Evolutionary conservation across 805 yeast genomes (phyloP).

Genomic region (Candida berthetii): DNA sequence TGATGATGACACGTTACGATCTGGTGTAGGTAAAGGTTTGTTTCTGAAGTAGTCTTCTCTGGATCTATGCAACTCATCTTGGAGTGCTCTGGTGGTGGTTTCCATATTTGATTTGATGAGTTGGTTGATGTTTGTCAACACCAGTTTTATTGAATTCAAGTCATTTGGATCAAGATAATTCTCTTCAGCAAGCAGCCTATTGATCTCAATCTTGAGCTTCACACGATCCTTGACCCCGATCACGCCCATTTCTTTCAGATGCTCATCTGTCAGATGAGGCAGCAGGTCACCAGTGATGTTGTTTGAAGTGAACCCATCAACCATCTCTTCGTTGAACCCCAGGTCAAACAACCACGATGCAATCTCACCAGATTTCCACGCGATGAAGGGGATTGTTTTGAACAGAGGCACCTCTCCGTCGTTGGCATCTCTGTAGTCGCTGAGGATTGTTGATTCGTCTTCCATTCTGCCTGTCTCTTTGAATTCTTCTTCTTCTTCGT

Average conservation of each 20-base stretch:
- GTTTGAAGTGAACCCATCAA: conserved; percentile 39
- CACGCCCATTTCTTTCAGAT: conserved; percentile 70
- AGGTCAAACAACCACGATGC: conserved; percentile 16
- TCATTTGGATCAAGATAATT: conserved; percentile 8
- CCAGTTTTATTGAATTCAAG: conserved; percentile 3
- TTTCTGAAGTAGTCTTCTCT: conserved; percentile 10
- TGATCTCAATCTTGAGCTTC: conserved; percentile 50
- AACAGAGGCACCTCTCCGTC: not conserved
- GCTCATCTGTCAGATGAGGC: conserved; percentile 61
- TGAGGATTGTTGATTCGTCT: not conserved
- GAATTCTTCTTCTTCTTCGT: no score
- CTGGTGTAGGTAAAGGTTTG: conserved; percentile 19
- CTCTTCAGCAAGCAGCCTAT: conserved; percentile 33
- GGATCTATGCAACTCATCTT: conserved; percentile 10
- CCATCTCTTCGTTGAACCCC: conserved; percentile 10
- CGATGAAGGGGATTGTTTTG: conserved; percentile 2
- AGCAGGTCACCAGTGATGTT: conserved; percentile 70
- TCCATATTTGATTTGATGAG: conserved; percentile 11
- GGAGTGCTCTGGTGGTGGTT: conserved; percentile 1
- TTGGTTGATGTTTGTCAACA: conserved; percentile 8
- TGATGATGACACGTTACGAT: conserved; percentile 14
- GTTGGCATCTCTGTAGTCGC: not conserved
- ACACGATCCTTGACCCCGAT: conserved; percentile 50
- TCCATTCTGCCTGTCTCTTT: not conserved
- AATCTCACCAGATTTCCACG: conserved; percentile 19